Percentiles rank a stretch among this genome's conserved stretches.
These are phyloP conservation scores for Stephanodiscus minutulus DNA, from an alignment of 108 stramenopile species.

Conservation along the genomic window DNA sequence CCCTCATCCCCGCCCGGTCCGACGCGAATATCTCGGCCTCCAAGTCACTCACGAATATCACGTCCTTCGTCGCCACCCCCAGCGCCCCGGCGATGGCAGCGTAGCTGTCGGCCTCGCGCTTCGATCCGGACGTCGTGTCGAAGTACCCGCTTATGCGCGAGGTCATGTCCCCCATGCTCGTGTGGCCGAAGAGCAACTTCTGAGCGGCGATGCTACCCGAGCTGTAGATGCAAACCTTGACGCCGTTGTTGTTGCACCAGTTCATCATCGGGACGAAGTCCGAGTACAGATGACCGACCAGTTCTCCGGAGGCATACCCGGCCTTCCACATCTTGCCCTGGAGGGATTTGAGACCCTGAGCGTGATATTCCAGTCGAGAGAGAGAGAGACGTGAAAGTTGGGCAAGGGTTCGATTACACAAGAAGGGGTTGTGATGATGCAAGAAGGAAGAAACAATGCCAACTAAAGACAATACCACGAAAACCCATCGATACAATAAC, in stretches of 20 bases:
- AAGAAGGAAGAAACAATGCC: too few relatives aligned
- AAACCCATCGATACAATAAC: too few relatives aligned
- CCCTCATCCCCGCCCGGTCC: constrained; percentile 71
- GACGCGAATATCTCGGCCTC: constrained; percentile 86
- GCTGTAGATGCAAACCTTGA: constrained; percentile 85
- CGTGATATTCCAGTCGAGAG: too few relatives aligned
- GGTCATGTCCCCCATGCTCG: constrained; percentile 75
- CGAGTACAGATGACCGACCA: constrained; percentile 81
- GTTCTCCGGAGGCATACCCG: constrained; percentile 70
- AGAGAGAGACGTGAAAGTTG: too few relatives aligned
- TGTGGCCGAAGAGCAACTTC: constrained; percentile 82
- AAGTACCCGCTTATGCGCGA: constrained; percentile 76
- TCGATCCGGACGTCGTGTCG: constrained; percentile 88
- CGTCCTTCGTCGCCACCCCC: constrained; percentile 63
- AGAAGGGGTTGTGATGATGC: too few relatives aligned
- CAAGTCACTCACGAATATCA: constrained; percentile 89
- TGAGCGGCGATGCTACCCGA: constrained; percentile 88
- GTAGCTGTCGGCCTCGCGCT: constrained; percentile 74
- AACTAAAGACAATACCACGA: too few relatives aligned
- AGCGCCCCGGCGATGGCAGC: constrained; percentile 68
- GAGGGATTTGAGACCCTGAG: constrained; percentile 60
- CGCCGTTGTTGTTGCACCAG: constrained; percentile 60
- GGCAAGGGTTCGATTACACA: too few relatives aligned
- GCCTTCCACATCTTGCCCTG: constrained; percentile 92
- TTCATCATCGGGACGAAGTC: constrained; percentile 78